Evolutionary conservation across 257 asterid genomes (phyloP).

Genomic region (Scutellaria galericulata): DNA sequence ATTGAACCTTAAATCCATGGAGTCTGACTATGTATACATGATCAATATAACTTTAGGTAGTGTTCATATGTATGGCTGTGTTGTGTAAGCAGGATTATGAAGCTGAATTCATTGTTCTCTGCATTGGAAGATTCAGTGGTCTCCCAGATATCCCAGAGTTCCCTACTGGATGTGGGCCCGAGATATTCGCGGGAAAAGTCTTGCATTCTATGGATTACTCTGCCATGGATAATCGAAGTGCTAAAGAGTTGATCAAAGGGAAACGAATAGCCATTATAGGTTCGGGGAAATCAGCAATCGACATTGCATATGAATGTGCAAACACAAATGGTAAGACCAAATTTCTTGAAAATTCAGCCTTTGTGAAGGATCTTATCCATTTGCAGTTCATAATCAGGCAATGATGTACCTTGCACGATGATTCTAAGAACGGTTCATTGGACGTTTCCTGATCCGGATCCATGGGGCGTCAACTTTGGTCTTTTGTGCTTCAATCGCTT

Average conservation of each 20-base stretch:
- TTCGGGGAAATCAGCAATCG: constrained; percentile 63
- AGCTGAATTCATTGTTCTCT: constrained; percentile 60
- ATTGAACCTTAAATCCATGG: too few species aligned
- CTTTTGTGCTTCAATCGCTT: constrained; percentile 53
- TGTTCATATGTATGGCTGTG: neutral
- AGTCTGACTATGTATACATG: too few species aligned
- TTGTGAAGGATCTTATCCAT: neutral
- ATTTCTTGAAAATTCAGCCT: neutral
- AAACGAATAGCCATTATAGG: constrained; percentile 58
- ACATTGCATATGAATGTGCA: constrained; percentile 55
- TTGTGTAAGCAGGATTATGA: constrained; percentile 48
- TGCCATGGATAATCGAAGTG: constrained; percentile 52
- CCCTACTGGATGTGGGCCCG: constrained; percentile 52
- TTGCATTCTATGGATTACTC: constrained; percentile 68
- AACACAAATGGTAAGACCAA: constrained; percentile 47
- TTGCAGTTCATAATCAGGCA: constrained; percentile 39
- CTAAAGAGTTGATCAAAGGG: constrained; percentile 58
- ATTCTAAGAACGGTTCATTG: constrained; percentile 60
- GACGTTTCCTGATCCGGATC: constrained; percentile 43
- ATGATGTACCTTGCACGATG: constrained; percentile 62
- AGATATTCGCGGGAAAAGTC: constrained; percentile 59
- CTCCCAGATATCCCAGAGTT: constrained; percentile 63
- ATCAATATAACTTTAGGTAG: neutral
- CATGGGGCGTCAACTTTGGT: constrained; percentile 53
- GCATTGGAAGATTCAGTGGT: constrained; percentile 74